Evolutionary conservation across 2,329 filamentous ascomycete genomes (phyloP), one percentile per base, ranked within the genome.

Genomic region (Trichoderma gracile): DNA sequence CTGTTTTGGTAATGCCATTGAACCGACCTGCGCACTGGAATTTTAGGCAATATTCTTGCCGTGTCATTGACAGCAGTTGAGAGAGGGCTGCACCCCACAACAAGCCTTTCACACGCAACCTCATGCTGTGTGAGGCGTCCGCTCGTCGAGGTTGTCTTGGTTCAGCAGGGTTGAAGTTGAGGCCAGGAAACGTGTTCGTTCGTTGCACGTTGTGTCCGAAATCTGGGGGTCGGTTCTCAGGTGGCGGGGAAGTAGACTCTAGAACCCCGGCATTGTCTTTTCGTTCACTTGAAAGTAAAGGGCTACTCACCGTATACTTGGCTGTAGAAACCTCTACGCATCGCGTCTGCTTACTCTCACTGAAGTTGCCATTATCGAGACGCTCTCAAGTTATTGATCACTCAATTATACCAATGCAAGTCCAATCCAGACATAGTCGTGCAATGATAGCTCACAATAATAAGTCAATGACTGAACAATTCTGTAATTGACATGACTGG

Each of bases 41-140:
- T 15, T 43, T 60, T 60, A 60, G 57, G 57, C 57, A 60, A 60
- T 60, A 43, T 45, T 42, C 21, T 40, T 17, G 1, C 7, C 7
- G 30, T 21, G 12, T 10, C 21, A 30, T 60, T 42, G 17, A 30
- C 23, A 12, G 10, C 50, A 52, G 46, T 42, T 52, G 56, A 40
- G 5, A 60, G 56, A 40, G 14, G 21, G 7, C 30, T 27, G 33
- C 17, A n/a, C 52, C 46, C 21, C 52, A 54, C 52, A 54, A 50
- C 33, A 21, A 54, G 52, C 33, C 19, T 54, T 33, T 54, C 19
- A 54, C 52, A 54, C 40, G 52, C 33, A 40, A 21, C 30, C 15
- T 54, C 30, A 23, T 40, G n/a, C 52, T 33, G 33, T 19, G 52
- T 40, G 38, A 30, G 6, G 12, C 14, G 52, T 23, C 23, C 19